A percentile compares a stretch with the other conserved stretches of the same genome.
Evolutionary conservation across 352 stramenopile genomes (phyloP).

Genomic region (Achlya hypogyna): DNA sequence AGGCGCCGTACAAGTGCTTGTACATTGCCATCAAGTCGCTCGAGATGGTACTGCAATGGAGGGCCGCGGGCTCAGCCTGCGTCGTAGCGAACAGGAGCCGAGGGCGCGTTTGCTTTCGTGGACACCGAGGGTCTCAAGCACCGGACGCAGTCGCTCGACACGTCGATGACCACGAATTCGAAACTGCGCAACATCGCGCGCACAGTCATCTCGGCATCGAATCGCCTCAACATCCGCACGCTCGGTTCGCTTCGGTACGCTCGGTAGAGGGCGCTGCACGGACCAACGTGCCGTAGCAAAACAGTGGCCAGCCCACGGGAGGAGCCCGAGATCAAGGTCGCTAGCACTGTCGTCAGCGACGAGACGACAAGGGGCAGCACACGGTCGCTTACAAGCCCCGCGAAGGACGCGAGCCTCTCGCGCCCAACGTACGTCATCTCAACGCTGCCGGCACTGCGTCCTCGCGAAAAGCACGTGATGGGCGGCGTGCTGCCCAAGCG

Average conservation of each 20-base stretch:
- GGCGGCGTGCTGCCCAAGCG: slow-evolving; percentile 57
- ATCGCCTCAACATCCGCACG: neutral
- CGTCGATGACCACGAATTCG: slow-evolving; percentile 31
- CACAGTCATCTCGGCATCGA: slow-evolving; percentile 13
- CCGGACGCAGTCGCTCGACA: slow-evolving; percentile 37
- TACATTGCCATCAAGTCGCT: slow-evolving; percentile 17
- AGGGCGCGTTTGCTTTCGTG: slow-evolving; percentile 44
- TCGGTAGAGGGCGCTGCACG: neutral
- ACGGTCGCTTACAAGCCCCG: neutral
- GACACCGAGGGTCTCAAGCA: slow-evolving; percentile 45
- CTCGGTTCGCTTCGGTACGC: neutral
- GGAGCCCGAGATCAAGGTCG: neutral
- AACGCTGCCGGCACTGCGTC: slow-evolving; percentile 42
- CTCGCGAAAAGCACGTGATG: slow-evolving; percentile 49
- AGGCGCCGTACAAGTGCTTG: slow-evolving; percentile 16
- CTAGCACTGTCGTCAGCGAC: neutral
- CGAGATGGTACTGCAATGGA: neutral
- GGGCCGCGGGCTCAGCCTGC: neutral
- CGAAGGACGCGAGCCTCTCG: neutral
- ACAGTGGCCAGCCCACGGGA: too few species aligned
- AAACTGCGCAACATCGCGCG: slow-evolving; percentile 5
- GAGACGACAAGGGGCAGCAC: neutral
- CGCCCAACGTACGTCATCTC: slow-evolving; percentile 6
- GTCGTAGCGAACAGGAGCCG: slow-evolving; percentile 42
- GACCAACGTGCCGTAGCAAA: neutral